Base-by-base conservation (phyloP, 2,329 filamentous ascomycete genomes). In the Alternaria sp. region DNA sequence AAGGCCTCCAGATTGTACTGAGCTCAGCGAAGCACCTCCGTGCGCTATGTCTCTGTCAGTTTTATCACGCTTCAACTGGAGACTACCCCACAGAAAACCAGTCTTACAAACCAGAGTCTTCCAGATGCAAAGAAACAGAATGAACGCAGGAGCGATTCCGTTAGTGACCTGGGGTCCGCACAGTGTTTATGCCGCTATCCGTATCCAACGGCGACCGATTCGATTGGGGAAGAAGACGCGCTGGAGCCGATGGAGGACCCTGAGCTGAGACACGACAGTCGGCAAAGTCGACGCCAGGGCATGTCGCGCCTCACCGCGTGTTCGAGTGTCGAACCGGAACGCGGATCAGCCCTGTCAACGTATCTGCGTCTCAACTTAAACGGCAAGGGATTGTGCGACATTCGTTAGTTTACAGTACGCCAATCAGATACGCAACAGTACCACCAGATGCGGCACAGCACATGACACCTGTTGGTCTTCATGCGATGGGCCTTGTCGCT, bases 401-500 rank as follows among this genome's bases (percentile, higher is more conserved):
- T 41, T 47, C 49, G 15, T 26, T 37, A 46, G 50, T 21, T 59
- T 21, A 23, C 30, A 6, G 23, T 28, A 47, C 28, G n/a, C 50
- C 50, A 60, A 60, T 60, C 58, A 55, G 43, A 9, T 25, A 33
- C 47, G 46, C 28, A 37, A 15, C n/a, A 51, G 25, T 21, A 46
- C n/a, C 58, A 46, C 58, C 43, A 30, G 33, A 55, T 54, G 49
- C 41, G 50, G 50, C 58, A 60, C 50, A 28, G 43, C 28, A 30
- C 58, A 60, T 55, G 28, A 60, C 43, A 55, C 18, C 28, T 28
- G 58, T 60, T 60, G 28, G 50, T 28, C 21, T 55, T 23, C 7
- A 60, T 55, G 58, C 58, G n/a, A 46, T 55, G 43, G 41, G 43
- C 51, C 55, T 30, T 45, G 45, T 50, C 28, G 43, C 58, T 43